phyloP scores from a whole-genome alignment of 306 rosid species.

The Quercus engelmannii region DNA sequence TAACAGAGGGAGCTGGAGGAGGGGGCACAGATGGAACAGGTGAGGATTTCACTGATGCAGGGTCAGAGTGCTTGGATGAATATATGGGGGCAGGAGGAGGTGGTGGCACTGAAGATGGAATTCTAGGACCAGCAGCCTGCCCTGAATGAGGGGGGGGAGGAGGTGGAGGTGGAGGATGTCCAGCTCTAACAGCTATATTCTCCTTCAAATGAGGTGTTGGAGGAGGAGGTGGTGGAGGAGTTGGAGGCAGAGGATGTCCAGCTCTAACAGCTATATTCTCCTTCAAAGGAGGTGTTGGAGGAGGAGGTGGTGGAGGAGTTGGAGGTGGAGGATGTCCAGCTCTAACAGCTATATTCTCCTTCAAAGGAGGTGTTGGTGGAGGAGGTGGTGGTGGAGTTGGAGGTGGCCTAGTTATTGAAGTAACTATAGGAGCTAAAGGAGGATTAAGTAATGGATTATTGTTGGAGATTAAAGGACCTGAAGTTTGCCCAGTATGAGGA shows the following conservation, averaged over 20 bases:
- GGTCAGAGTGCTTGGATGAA: conserved; percentile 23
- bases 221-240: conserved; percentile 34
- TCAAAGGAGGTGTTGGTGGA: conserved; percentile 24
- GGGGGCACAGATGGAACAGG: conserved; percentile 53
- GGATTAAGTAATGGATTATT: not conserved
- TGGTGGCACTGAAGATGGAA: conserved; percentile 30
- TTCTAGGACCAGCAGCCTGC: conserved; percentile 24
- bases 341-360: conserved; percentile 13
- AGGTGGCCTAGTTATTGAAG: conserved; percentile 20
- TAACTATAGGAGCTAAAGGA: not conserved
- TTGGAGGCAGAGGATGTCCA: conserved; percentile 38
- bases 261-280: conserved; percentile 15
- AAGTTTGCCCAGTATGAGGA: not conserved
- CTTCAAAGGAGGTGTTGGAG: conserved; percentile 25
- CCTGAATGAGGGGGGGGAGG: conserved; percentile 17
- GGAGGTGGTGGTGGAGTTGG: conserved; percentile 36
- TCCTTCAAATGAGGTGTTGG: conserved; percentile 37
- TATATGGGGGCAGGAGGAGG: conserved; percentile 24
- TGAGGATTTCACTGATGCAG: conserved; percentile 24
- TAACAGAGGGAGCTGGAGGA: conserved; percentile 49
- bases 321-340: conserved; percentile 38
- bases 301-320: conserved; percentile 23
- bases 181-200: conserved; percentile 11
- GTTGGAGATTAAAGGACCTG: not conserved
- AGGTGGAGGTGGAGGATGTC: conserved; percentile 37